phyloP scores from a whole-genome alignment of 345 rosid species.

The Acer saccharum region DNA sequence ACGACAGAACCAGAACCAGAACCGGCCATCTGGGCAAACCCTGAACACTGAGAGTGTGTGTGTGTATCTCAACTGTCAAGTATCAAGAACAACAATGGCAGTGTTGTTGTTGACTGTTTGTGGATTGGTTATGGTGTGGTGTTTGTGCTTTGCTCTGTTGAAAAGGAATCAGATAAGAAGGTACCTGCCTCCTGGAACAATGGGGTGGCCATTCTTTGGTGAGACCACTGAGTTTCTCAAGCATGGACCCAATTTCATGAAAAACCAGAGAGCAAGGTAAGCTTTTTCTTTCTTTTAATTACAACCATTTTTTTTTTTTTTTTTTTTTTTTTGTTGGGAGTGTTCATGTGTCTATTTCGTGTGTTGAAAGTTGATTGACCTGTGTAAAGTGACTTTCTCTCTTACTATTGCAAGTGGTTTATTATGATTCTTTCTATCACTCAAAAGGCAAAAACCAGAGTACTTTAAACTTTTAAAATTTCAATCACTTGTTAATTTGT shows the following conservation, averaged over 20 bases:
- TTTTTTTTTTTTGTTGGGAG: neutral
- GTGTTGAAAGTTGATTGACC: conserved; percentile 14
- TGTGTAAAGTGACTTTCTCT: conserved; percentile 11
- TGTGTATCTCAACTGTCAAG: too few relatives aligned
- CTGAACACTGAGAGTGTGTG: too few relatives aligned
- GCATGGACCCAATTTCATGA: conserved; percentile 84
- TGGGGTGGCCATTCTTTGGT: conserved; percentile 93
- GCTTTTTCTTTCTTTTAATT: neutral
- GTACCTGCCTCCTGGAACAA: conserved; percentile 84
- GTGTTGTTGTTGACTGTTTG: conserved; percentile 36
- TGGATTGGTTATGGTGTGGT: conserved; percentile 31
- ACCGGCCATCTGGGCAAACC: too few relatives aligned
- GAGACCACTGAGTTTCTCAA: conserved; percentile 78
- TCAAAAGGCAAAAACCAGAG: conserved; percentile 13
- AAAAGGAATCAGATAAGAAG: conserved; percentile 67
- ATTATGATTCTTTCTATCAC: conserved; percentile 11
- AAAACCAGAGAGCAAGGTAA: conserved; percentile 66
- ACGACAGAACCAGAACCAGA: too few relatives aligned
- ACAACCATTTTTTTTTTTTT: neutral
- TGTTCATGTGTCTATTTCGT: conserved; percentile 2
- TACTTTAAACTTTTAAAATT: neutral
- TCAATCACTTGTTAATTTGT: neutral
- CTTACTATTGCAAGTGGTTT: conserved; percentile 8
- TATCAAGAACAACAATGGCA: conserved; percentile 34
- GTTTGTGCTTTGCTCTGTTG: conserved; percentile 56